Evolutionary conservation across 1,284 basidiomycete genomes (phyloP).

Genomic region (Leccinum pachyderme): DNA sequence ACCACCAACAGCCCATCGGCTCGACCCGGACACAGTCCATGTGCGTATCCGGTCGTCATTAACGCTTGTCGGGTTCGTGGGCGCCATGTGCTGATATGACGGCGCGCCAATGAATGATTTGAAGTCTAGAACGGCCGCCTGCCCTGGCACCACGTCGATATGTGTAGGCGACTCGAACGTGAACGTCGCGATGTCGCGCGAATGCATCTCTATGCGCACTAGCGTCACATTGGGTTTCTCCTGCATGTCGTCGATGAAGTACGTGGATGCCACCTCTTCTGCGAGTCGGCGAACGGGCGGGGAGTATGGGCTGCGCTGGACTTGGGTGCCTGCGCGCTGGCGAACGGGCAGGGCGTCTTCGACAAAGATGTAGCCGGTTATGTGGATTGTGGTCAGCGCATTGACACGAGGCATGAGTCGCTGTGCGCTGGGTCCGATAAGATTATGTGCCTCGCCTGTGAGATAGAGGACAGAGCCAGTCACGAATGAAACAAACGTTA

Average conservation of each 20-base stretch:
- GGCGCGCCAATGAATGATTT: constrained; percentile 45
- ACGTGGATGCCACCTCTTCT: constrained; percentile 41
- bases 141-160: constrained; percentile 46
- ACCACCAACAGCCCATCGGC: constrained; percentile 12
- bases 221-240: constrained; percentile 35
- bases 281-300: constrained; percentile 55
- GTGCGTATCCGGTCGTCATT: constrained; percentile 67
- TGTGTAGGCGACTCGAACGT: constrained; percentile 42
- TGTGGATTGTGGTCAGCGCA: constrained; percentile 45
- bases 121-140: constrained; percentile 56
- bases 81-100: constrained; percentile 53
- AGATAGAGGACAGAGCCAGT: constrained; percentile 60
- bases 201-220: constrained; percentile 41
- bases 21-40: constrained; percentile 54
- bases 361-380: constrained; percentile 55
- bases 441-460: constrained; percentile 54
- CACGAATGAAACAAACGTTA: constrained; percentile 55
- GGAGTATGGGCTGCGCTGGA: constrained; percentile 52
- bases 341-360: constrained; percentile 55
- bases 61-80: constrained; percentile 42
- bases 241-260: constrained; percentile 18
- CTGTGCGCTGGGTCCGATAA: constrained; percentile 47
- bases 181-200: constrained; percentile 53
- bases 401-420: constrained; percentile 57
- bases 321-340: constrained; percentile 36